Evolutionary conservation across 2,329 filamentous ascomycete genomes (phyloP).

Genomic region (Calycina marina): DNA sequence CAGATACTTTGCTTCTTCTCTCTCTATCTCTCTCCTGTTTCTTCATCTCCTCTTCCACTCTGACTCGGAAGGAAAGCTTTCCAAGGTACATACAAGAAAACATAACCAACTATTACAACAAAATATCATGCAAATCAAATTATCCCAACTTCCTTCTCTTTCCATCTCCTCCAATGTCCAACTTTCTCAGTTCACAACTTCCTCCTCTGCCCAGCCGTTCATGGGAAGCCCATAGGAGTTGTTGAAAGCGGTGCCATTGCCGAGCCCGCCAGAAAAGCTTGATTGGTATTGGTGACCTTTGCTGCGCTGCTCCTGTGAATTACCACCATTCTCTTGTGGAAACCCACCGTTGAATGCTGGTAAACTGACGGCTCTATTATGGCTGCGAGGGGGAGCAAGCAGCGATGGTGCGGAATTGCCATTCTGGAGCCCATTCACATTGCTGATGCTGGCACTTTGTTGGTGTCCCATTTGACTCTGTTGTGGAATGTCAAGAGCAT

Average conservation of each 20-base stretch:
- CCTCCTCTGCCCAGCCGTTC: slow-evolving; percentile 54
- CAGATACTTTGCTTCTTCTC: not conserved
- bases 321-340: slow-evolving; percentile 25
- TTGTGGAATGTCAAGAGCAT: slow-evolving; percentile 42
- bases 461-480: slow-evolving; percentile 48
- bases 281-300: slow-evolving; percentile 52
- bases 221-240: slow-evolving; percentile 43
- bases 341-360: slow-evolving; percentile 54
- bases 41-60: not conserved
- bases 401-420: slow-evolving; percentile 46
- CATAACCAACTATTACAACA: slow-evolving; percentile 14
- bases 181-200: slow-evolving; percentile 15
- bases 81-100: slow-evolving; percentile 10
- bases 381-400: slow-evolving; percentile 54
- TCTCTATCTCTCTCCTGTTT: not conserved
- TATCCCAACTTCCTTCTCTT: slow-evolving; percentile 2
- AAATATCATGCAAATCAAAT: slow-evolving; percentile 14
- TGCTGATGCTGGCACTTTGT: slow-evolving; percentile 50
- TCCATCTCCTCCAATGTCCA: not conserved
- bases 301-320: slow-evolving; percentile 28
- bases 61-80: slow-evolving; percentile 5
- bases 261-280: slow-evolving; percentile 29
- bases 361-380: slow-evolving; percentile 66
- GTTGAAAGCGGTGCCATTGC: slow-evolving; percentile 12
- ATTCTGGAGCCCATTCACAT: slow-evolving; percentile 37